Evolutionary conservation across 805 yeast genomes (phyloP), one percentile per base, ranked within the genome.

Genomic region (Candida chilensis): DNA sequence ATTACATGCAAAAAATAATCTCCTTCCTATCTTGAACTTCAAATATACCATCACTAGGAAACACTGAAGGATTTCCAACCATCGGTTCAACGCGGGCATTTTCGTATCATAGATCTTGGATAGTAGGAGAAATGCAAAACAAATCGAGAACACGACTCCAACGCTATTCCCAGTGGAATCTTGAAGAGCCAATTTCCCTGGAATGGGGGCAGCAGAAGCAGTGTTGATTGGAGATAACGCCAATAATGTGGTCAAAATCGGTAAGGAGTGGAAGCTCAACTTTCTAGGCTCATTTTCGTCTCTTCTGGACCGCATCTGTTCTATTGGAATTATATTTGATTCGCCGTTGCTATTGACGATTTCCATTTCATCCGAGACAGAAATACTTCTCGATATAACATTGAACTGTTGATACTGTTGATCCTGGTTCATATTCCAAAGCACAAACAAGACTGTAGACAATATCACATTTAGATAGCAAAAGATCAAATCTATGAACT

Each of bases 181-280:
- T 6, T n/a, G 7, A n/a, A 15, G 15, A 7, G 25, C 11, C 6
- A 6, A 6, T 5, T 7, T 22, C 11, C 13, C 6, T 8, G 25
- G 13, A 7, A 22, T 8, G 6, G 25, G 25, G 6, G 6, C 11
- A 7, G 25, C 25, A 22, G 7, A n/a, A 7, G 25, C 25, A 8
- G 25, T 6, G 15, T 22, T 12, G 6, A 22, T n/a, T n/a, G 25
- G 25, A 7, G 25, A 8, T n/a, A 22, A 22, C 13, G 25, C 25
- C 13, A 22, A 22, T 22, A 22, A 22, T 8, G 25, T 22, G 13
- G 25, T 15, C 13, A 22, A 22, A 11, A 22, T n/a, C 6, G 25
- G 25, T 22, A 22, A 22, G 11, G 25, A 22, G 12, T 22, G 13
- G n/a, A n/a, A n/a, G n/a, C n/a, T n/a, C n/a, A n/a, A n/a, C n/a